Evolutionary conservation across 192 early-diverging fungal genomes (phyloP).

Genomic region (Coemansia sp.): DNA sequence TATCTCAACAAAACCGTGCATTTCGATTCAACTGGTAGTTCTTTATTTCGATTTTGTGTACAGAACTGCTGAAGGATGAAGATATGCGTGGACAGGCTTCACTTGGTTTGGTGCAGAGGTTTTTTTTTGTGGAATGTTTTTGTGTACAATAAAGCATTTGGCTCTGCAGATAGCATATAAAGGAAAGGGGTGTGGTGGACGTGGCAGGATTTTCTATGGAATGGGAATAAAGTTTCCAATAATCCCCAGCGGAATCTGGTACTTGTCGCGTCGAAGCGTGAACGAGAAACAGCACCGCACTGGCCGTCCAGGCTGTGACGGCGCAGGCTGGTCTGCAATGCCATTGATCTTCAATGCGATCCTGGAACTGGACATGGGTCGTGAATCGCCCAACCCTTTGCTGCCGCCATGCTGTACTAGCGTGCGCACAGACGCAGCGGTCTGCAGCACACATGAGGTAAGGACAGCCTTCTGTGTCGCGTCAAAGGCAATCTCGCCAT

Average conservation of each 20-base stretch:
- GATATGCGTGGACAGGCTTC: neutral
- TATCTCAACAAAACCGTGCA: slow-evolving; percentile 32
- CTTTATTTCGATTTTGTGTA: neutral
- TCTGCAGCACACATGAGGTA: slow-evolving; percentile 82
- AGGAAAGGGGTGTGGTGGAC: neutral
- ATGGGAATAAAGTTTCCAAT: slow-evolving; percentile 73
- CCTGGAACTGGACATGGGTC: slow-evolving; percentile 27
- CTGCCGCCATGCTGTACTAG: slow-evolving; percentile 23
- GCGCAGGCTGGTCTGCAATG: slow-evolving; percentile 31
- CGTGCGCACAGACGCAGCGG: slow-evolving; percentile 33
- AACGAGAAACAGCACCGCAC: slow-evolving; percentile 92
- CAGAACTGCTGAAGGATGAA: neutral
- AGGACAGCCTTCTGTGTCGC: slow-evolving; percentile 93
- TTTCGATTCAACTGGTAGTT: slow-evolving; percentile 4
- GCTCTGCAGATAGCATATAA: neutral
- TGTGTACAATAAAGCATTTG: too few species aligned
- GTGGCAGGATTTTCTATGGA: too few species aligned
- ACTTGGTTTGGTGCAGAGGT: too few species aligned
- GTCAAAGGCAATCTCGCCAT: slow-evolving; percentile 97
- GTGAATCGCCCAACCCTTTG: slow-evolving; percentile 18
- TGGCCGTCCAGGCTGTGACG: slow-evolving; percentile 40
- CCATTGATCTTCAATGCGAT: slow-evolving; percentile 25
- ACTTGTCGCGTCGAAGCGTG: slow-evolving; percentile 91
- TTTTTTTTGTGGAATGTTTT: too few species aligned
- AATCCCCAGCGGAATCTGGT: slow-evolving; percentile 82